Base-by-base conservation (phyloP, 2,329 filamentous ascomycete species). In the Rugonectria rugulosa region DNA sequence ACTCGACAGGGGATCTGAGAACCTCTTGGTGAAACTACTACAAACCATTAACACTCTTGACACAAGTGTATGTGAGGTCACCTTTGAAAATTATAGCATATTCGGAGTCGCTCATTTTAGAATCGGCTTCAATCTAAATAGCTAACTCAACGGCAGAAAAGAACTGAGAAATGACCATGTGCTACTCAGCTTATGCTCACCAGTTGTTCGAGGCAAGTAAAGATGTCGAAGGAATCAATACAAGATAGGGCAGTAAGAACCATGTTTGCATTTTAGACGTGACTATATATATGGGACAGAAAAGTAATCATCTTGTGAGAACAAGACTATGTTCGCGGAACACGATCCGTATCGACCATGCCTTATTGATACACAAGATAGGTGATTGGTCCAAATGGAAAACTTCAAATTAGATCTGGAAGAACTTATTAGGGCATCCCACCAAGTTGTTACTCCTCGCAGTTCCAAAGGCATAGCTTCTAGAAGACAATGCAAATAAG, bases 1-100 rank as follows among this genome's bases (percentile, higher is more conserved):
- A 72, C 67, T 88, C 86, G 4, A 88, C 82, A 0, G 86, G 86
- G 0, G 86, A 86, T 31, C 86, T 86, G 7, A 77, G 77, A 1
- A 82, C 84, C 65, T 88, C 85, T 62, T 88, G 85, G 60, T 86
- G 86, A 0, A 81, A 79, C 2, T 76, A 71, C 42, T 75, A 70
- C 5, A 78, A 73, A 14, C 75, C 77, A 61, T 87, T 87, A 4
- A 77, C 79, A 1, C 76, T 80, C 14, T 69, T 57, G 0, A 53
- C 62, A 2, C 64, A 58, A 3, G 58, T 62, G 2, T 62, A 66
- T 1, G 64, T 60, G 1, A 66, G 53, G 4, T 44, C 40, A 6
- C 64, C 64, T 49, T 66, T 64, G 24, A 44, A 64, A 2, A 66
- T 62, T 9, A 66, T 11, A 0, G 52, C 53, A 1, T 58, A 50